phyloP scores from a whole-genome alignment of 2,329 filamentous ascomycete genomes.

The Magnaporthales sp. region DNA sequence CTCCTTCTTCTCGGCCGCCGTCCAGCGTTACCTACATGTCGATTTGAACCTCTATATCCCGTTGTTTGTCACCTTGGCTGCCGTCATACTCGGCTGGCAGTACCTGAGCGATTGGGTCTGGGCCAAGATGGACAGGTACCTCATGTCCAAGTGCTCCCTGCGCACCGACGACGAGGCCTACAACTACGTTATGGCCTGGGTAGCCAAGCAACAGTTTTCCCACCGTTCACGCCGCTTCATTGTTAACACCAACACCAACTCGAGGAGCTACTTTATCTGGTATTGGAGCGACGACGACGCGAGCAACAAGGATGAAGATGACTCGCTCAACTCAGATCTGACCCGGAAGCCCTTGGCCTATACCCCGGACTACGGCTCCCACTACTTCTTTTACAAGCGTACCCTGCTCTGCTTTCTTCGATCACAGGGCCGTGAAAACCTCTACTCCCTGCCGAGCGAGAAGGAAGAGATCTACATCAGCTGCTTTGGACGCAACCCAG shows the following conservation, averaged over 20 bases:
- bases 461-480: conserved; percentile 51
- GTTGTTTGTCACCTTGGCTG: conserved; percentile 39
- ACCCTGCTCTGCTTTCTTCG: conserved; percentile 50
- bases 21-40: conserved; percentile 49
- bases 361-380: conserved; percentile 58
- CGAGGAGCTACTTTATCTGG: conserved; percentile 40
- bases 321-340: conserved; percentile 18
- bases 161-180: conserved; percentile 64
- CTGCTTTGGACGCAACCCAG: conserved; percentile 53
- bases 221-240: conserved; percentile 52
- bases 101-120: conserved; percentile 42
- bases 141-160: conserved; percentile 59
- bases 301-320: conserved; percentile 36
- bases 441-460: conserved; percentile 34
- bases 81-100: conserved; percentile 39
- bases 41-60: conserved; percentile 57
- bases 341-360: conserved; percentile 45
- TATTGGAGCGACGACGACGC: conserved; percentile 34
- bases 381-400: conserved; percentile 60
- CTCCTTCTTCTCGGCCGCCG: conserved; percentile 42
- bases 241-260: conserved; percentile 53
- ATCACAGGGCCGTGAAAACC: conserved; percentile 35
- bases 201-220: conserved; percentile 53
- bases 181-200: conserved; percentile 64
- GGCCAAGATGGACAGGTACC: conserved; percentile 38